Conservation (phyloP, 73 alveolate species). For the Paramecium pentaurelia region DNA sequence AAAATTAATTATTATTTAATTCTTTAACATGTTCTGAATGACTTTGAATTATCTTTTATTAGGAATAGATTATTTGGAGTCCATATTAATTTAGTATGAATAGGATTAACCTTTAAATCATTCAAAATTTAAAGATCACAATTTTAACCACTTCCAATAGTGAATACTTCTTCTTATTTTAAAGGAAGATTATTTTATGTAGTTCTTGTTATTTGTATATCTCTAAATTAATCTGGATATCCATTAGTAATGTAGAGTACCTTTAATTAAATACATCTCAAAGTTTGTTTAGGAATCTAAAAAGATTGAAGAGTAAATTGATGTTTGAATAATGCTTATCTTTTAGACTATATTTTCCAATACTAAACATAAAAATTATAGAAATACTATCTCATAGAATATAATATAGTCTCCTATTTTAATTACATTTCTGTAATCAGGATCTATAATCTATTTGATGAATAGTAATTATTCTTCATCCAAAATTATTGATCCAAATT, state of each 20-base stretch:
- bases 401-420: conserved; percentile 23
- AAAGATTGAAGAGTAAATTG: not conserved
- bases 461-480: conserved; percentile 2
- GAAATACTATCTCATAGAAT: conserved; percentile 18
- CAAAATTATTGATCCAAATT: conserved; percentile 17
- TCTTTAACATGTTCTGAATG: not conserved
- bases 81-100: not conserved
- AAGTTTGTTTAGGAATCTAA: not conserved
- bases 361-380: not conserved
- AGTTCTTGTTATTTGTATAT: not conserved
- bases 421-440: conserved; percentile 23
- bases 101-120: not conserved
- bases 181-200: not conserved
- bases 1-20: not conserved
- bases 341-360: conserved; percentile 33
- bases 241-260: not conserved
- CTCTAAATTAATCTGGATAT: not conserved
- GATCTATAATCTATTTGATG: conserved; percentile 18
- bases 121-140: not conserved
- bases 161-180: not conserved
- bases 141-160: not conserved
- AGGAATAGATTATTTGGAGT: not conserved
- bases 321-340: conserved; percentile 13
- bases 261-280: not conserved
- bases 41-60: not conserved